phyloP scores from a whole-genome alignment of 108 stramenopile species.

The Schizochytrium sp. region DNA sequence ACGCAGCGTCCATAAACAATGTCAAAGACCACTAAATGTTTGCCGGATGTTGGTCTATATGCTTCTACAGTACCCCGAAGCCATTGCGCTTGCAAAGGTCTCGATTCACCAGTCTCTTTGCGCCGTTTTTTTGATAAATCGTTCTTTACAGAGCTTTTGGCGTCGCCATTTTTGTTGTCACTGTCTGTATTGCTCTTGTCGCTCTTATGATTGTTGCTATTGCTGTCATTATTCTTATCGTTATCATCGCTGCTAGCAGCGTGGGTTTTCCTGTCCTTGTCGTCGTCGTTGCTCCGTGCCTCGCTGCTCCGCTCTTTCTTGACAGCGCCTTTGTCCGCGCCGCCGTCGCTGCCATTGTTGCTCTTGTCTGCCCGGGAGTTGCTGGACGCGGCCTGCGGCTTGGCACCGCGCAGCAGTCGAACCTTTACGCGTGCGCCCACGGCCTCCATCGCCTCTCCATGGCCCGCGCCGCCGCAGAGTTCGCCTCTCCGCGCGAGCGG shows the following conservation, averaged over 20 bases:
- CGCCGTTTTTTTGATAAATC: neutral
- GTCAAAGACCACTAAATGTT: conserved; percentile 36
- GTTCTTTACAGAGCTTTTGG: no score
- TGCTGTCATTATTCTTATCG: no score
- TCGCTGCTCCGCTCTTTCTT: neutral
- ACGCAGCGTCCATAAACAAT: conserved; percentile 49
- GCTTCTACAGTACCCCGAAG: conserved; percentile 58
- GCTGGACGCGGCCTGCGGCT: no score
- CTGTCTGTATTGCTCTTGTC: no score
- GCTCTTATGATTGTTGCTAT: no score
- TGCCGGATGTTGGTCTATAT: conserved; percentile 32
- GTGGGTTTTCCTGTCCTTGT: neutral
- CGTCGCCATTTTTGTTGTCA: no score
- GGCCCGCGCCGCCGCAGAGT: neutral
- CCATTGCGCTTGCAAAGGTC: conserved; percentile 42
- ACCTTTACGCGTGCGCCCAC: conserved; percentile 50
- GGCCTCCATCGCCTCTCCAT: conserved; percentile 15
- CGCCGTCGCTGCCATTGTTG: neutral
- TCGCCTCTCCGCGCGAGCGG: neutral
- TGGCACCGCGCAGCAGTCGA: conserved; percentile 32
- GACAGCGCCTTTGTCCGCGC: neutral
- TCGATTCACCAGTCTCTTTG: neutral
- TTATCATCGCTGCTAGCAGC: no score
- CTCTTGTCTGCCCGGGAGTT: neutral
- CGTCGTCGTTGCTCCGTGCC: neutral